Evolutionary conservation across 2,329 filamentous ascomycete genomes (phyloP), one percentile per base, ranked within the genome.

Genomic region (Colletotrichum cordylinicola): DNA sequence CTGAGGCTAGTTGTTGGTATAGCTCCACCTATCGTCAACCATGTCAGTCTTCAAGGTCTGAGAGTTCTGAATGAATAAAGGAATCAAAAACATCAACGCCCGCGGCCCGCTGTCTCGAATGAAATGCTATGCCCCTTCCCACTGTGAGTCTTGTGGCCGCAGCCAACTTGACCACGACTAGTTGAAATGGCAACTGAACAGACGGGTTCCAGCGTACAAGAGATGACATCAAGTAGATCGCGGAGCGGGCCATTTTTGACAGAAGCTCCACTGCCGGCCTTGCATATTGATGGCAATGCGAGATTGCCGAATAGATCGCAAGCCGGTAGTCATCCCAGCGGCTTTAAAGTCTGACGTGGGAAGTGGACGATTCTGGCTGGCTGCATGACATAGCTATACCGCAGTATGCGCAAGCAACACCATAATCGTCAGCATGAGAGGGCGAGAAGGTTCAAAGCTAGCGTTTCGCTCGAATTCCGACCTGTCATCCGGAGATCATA

Each of bases 401-500:
- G n/a, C n/a, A n/a, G n/a, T n/a, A 35, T 16, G 39, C 55, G 33
- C 21, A 58, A 8, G 48, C 2, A 18, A 56, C 4, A 27, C 39
- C 33, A 8, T 39, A 29, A 15, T 10, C 29, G 39, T 29, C 21
- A 52, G 37, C 55, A 62, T 37, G 4, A 43, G 24, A 35, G 12
- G n/a, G 43, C 15, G 16, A 48, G 8, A 65, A 58, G 43, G 70
- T 56, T 60, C 18, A 64, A 39, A 16, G 62, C 56, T 73, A 31
- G 56, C 31, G 62, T 75, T 75, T 72, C 58, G 55, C 52, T 61
- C 31, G 29, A 56, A 52, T 74, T n/a, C n/a, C 15, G 13, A 52
- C 31, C 62, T 72, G 62, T 21, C 69, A 72, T 75, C 69, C 33
- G 69, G 52, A 67, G 69, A 67, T 72, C 73, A 67, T 67, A 67